These are phyloP conservation scores for Psilocybe cyanescens DNA, from an alignment of 768 basidiomycete species.

Conservation along the genomic window DNA sequence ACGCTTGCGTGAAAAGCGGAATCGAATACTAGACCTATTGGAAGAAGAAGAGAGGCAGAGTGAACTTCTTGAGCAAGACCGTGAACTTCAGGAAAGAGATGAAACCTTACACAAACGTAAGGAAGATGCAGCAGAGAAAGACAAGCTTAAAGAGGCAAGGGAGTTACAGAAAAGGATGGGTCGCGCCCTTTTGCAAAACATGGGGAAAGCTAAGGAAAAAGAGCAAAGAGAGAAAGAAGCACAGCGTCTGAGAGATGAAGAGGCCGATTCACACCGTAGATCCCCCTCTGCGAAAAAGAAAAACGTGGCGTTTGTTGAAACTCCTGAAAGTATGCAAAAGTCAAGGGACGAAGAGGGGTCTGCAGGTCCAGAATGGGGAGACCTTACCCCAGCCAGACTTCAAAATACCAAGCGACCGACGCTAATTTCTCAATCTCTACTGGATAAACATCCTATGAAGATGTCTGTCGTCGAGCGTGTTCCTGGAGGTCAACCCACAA, in stretches of 20 bases:
- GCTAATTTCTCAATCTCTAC: slow-evolving; percentile 36
- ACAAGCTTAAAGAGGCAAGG: slow-evolving; percentile 40
- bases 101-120: slow-evolving; percentile 55
- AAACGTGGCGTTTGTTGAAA: slow-evolving; percentile 66
- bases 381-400: slow-evolving; percentile 55
- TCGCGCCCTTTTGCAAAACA: slow-evolving; percentile 57
- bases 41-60: slow-evolving; percentile 70
- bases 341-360: slow-evolving; percentile 19
- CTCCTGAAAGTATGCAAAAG: slow-evolving; percentile 26
- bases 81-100: slow-evolving; percentile 43
- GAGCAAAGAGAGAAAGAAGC: slow-evolving; percentile 38
- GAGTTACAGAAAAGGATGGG: slow-evolving; percentile 83
- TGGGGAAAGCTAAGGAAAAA: slow-evolving; percentile 42
- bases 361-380: slow-evolving; percentile 49
- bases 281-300: slow-evolving; percentile 52
- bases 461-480: slow-evolving; percentile 69
- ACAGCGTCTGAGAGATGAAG: slow-evolving; percentile 35
- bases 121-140: slow-evolving; percentile 48
- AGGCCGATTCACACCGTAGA: slow-evolving; percentile 23
- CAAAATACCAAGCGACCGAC: slow-evolving; percentile 39
- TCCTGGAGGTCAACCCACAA: slow-evolving; percentile 34
- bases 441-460: slow-evolving; percentile 60
- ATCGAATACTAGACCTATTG: slow-evolving; percentile 66
- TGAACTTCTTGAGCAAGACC: slow-evolving; percentile 41
- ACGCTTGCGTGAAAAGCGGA: slow-evolving; percentile 58